Evolutionary conservation across 345 rosid genomes (phyloP), one percentile per base, ranked within the genome.

Genomic region (Carallia brachiata): DNA sequence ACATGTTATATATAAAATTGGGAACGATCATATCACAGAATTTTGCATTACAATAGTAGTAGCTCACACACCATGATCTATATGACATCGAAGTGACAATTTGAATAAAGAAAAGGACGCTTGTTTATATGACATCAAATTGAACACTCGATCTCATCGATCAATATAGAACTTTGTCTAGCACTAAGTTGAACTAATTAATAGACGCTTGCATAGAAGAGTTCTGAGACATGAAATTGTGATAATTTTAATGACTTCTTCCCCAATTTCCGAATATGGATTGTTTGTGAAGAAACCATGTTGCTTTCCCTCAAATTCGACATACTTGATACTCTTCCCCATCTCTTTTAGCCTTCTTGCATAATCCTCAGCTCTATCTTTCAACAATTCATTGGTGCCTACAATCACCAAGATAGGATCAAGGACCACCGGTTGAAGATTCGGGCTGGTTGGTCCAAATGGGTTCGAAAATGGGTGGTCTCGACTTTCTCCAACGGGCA

Each of bases 381-480:
- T 90, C 76, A 90, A 27, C 69, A 93, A 71, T 68, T 93, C 97
- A 36, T 68, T 65, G 27, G 87, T 78, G 0, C 97, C 98, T 1
- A 74, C 90, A 8, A 89, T 76, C 36, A 88, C 93, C 79, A 90
- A 67, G 66, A 93, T 76, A 5, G 97, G 96, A 36, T 79, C 92
- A 52, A 87, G 77, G 5, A 12, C 71, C 32, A 80, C 62, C 2
- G 62, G 7, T 65, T 90, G 81, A 1, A 90, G 83, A 58, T 74
- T 77, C 52, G 79, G 84, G 80, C 91, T 90, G 36, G 4, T 60
- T 0, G 90, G 88, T 67, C 95, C 98, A 55, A 90, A 89, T 31
- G 98, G 98, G 75, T 93, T 93, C 18, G 86, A 92, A 61, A 83
- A 73, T 40, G 84, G 90, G 71, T 89, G 92, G 79, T 90, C 98